Evolutionary conservation across 805 yeast genomes (phyloP).

Genomic region (Kazachstania kunashirensis): DNA sequence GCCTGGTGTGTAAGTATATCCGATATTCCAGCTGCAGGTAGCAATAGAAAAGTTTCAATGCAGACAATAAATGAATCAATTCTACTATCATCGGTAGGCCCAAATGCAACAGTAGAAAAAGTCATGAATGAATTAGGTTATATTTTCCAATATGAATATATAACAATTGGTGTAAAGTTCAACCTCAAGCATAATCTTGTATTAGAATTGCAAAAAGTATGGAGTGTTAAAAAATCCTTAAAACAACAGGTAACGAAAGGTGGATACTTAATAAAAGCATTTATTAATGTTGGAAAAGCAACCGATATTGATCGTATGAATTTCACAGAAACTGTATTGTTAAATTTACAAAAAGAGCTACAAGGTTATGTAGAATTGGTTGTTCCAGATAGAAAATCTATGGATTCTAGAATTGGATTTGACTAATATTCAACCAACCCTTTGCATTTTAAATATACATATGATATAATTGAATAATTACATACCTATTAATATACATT

Average conservation of each 20-base stretch:
- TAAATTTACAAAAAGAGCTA: slow-evolving; percentile 53
- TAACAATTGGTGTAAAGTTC: slow-evolving; percentile 24
- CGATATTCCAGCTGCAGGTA: slow-evolving; percentile 73
- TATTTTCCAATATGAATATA: slow-evolving; percentile 37
- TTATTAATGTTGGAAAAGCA: slow-evolving; percentile 57
- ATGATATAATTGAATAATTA: too few relatives aligned
- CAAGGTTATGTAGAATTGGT: slow-evolving; percentile 57
- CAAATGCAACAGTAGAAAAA: slow-evolving; percentile 27
- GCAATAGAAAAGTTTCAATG: slow-evolving; percentile 43
- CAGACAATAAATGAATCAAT: slow-evolving; percentile 57
- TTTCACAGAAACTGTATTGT: slow-evolving; percentile 53
- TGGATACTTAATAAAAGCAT: slow-evolving; percentile 50
- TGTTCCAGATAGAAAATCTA: slow-evolving; percentile 67
- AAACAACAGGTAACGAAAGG: slow-evolving; percentile 45
- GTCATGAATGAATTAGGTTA: slow-evolving; percentile 63
- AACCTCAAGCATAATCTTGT: slow-evolving; percentile 24
- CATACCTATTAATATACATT: too few relatives aligned
- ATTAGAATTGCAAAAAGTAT: slow-evolving; percentile 21
- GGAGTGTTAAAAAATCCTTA: slow-evolving; percentile 23
- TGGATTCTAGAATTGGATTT: slow-evolving; percentile 54
- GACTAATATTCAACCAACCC: too few relatives aligned
- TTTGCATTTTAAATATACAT: too few relatives aligned
- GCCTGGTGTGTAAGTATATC: slow-evolving; percentile 55
- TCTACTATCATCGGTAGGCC: slow-evolving; percentile 23
- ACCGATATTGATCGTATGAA: slow-evolving; percentile 69